Base-by-base conservation (phyloP, 352 stramenopile species). In the Pythium dissimile region DNA sequence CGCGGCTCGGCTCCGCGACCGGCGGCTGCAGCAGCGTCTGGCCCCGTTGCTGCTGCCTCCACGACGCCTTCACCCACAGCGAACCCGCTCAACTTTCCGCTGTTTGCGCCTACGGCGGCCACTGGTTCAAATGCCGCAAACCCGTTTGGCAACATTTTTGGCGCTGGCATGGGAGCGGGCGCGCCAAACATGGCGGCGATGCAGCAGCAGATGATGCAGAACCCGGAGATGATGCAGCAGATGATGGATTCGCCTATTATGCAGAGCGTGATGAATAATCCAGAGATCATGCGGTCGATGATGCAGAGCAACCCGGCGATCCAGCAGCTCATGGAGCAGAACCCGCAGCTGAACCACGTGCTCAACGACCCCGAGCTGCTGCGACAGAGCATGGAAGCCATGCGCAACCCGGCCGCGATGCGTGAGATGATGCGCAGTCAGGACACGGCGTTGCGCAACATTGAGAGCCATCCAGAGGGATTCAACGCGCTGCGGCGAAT, bases 231-330 rank as follows among this genome's bases (percentile, higher is more conserved):
- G 73, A 77, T 96, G 69, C 73, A 68, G 18, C 74, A 94, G 59
- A 92, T 97, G 70, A 90, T 96, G 83, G 75, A 96, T 35, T 95
- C 73, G 47, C 91, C 88, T 24, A 82, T 97, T 55, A 85, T 98
- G 64, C 93, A 98, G 76, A 80, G 64, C 42, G 71, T 99, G 26
- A 75, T 99, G 59, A 97, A 86, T 72, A 98, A 98, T 71, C 96
- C 97, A 3, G 92, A 98, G 48, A 89, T 98, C 35, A 97, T 99
- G 80, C 82, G 85, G 15, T 87, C 64, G 59, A 96, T 98, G 61
- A 97, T 98, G 85, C 84, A 98, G 73, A 92, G 79, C 51, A 99
- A 99, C 71, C 96, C 97, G 8, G 88, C 97, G 62, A 96, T 99
- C 75, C 88, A 96, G 59, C 79, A 94, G 48, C 68, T 99, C 11